phyloP scores from a whole-genome alignment of 345 rosid species.

The Carallia brachiata region DNA sequence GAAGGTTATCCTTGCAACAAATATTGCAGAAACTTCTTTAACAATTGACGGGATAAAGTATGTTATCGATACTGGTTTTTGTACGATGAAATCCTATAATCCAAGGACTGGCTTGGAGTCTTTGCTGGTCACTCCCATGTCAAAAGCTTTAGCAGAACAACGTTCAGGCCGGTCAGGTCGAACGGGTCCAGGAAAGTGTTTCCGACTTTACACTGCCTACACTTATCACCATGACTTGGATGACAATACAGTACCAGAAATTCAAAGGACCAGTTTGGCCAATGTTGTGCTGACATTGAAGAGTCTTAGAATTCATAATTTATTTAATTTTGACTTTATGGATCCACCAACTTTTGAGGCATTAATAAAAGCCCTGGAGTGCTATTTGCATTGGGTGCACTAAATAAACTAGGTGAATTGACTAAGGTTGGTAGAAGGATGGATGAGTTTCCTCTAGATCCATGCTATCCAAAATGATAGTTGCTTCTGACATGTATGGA shows the following conservation, averaged over 20 bases:
- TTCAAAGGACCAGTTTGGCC: conserved; percentile 92
- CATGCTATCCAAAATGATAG: conserved; percentile 86
- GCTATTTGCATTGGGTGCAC: conserved; percentile 81
- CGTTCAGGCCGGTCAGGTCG: conserved; percentile 87
- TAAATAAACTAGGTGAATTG: conserved; percentile 88
- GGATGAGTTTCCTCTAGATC: conserved; percentile 97
- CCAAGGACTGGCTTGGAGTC: conserved; percentile 93
- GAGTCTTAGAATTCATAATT: conserved; percentile 95
- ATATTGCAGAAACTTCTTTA: conserved; percentile 83
- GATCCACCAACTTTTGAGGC: conserved; percentile 99
- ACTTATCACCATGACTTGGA: conserved; percentile 83
- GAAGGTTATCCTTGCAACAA: conserved; percentile 82
- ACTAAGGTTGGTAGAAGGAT: conserved; percentile 91
- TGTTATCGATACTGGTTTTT: conserved; percentile 80
- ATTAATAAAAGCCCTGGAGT: conserved; percentile 79
- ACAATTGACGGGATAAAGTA: conserved; percentile 79
- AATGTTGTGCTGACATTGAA: conserved; percentile 86
- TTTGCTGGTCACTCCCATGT: conserved; percentile 65
- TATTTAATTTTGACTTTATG: conserved; percentile 89
- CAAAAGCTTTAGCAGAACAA: conserved; percentile 80
- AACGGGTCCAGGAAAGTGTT: conserved; percentile 52
- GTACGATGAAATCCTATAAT: conserved; percentile 77
- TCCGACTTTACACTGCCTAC: conserved; percentile 41
- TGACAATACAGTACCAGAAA: conserved; percentile 87
- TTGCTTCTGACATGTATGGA: conserved; percentile 80